phyloP scores from a whole-genome alignment of 352 stramenopile species.

The Pythium plurisporium region DNA sequence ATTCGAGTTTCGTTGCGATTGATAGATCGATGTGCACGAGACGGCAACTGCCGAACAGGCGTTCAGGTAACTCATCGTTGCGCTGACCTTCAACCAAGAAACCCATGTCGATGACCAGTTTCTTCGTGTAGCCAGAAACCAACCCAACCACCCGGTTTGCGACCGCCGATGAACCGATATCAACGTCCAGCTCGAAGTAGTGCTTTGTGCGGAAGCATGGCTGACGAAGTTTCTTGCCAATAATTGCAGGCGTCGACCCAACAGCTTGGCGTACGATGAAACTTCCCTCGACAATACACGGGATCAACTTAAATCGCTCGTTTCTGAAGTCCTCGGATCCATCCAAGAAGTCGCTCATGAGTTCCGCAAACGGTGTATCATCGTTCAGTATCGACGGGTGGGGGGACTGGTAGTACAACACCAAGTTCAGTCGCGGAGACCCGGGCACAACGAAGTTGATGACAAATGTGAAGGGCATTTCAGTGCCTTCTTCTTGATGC shows the following conservation, averaged over 20 bases:
- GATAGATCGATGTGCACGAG: slow-evolving; percentile 63
- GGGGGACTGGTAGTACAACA: slow-evolving; percentile 69
- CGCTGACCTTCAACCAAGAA: slow-evolving; percentile 68
- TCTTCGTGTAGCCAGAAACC: slow-evolving; percentile 71
- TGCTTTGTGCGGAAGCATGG: slow-evolving; percentile 51
- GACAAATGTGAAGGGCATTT: slow-evolving; percentile 78
- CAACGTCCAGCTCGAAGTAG: slow-evolving; percentile 77
- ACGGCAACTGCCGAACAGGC: slow-evolving; percentile 57
- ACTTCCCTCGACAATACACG: slow-evolving; percentile 71
- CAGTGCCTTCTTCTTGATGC: slow-evolving; percentile 48
- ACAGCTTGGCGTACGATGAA: slow-evolving; percentile 81
- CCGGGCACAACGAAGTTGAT: slow-evolving; percentile 76
- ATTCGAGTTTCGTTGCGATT: slow-evolving; percentile 30
- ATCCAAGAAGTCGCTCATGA: slow-evolving; percentile 73
- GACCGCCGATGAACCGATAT: slow-evolving; percentile 68
- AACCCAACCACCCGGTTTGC: slow-evolving; percentile 72
- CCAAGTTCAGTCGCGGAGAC: slow-evolving; percentile 50
- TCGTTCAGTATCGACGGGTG: slow-evolving; percentile 47
- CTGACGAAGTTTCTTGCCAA: slow-evolving; percentile 74
- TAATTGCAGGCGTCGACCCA: slow-evolving; percentile 61
- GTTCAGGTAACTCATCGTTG: slow-evolving; percentile 60
- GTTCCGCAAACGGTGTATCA: slow-evolving; percentile 55
- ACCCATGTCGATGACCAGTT: slow-evolving; percentile 80
- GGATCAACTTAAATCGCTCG: slow-evolving; percentile 80
- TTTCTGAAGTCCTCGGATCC: slow-evolving; percentile 73